Evolutionary conservation across 495 filamentous ascomycete species (phyloP).

Genomic region (Chaetomidium leptoderma): DNA sequence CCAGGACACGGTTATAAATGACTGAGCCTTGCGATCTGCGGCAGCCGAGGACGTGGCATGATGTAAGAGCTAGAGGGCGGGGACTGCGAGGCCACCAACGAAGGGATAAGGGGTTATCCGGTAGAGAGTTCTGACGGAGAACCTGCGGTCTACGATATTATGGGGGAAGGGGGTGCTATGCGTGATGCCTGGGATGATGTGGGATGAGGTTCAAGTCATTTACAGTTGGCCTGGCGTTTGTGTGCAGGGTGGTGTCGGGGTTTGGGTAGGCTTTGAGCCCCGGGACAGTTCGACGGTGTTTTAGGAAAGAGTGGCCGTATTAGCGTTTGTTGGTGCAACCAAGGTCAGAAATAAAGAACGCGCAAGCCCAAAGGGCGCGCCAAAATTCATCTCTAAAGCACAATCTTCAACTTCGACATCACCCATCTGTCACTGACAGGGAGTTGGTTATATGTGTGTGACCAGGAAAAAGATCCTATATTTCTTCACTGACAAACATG

Average conservation of each 20-base stretch:
- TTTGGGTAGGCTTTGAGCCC: background rate
- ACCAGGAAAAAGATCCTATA: too few species aligned
- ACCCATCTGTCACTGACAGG: too few species aligned
- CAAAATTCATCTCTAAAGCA: background rate
- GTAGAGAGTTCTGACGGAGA: background rate
- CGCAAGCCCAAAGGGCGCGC: background rate
- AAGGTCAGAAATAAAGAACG: background rate
- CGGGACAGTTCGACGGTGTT: background rate
- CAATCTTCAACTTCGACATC: background rate
- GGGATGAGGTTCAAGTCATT: background rate
- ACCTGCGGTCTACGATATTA: background rate
- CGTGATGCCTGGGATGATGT: background rate
- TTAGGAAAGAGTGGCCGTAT: background rate
- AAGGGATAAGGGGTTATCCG: background rate
- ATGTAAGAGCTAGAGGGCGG: too few species aligned
- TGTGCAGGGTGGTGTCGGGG: background rate
- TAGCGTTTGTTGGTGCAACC: background rate
- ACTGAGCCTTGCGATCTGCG: too few species aligned
- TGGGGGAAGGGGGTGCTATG: background rate
- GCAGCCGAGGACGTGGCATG: too few species aligned
- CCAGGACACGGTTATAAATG: too few species aligned
- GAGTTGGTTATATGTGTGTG: too few species aligned
- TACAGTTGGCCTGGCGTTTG: background rate
- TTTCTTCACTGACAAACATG: too few species aligned
- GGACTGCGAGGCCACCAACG: background rate